Conservation (phyloP, 208 protist species). For the Balamuthia mandrillaris region DNA sequence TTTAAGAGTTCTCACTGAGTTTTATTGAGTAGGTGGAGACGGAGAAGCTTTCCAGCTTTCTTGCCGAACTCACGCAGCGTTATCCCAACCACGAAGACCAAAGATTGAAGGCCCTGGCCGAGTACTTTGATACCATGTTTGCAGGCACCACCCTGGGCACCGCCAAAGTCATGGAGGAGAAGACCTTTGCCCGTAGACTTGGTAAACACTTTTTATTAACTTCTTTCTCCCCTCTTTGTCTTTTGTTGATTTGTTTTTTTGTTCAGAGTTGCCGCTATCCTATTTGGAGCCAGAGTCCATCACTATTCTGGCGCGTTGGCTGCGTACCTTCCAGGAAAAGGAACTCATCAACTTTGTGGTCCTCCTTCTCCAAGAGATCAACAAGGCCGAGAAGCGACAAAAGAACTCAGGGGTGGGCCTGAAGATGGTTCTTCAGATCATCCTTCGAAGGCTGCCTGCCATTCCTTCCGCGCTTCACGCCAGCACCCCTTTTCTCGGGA, state of each 20-base stretch:
- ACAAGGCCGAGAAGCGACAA: neutral
- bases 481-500: neutral
- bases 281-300: neutral
- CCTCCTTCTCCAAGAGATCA: neutral
- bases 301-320: neutral
- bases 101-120: neutral
- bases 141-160: neutral
- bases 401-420: constrained; percentile 15
- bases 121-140: constrained; percentile 14
- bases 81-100: neutral
- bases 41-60: neutral
- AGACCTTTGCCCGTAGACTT: neutral
- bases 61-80: neutral
- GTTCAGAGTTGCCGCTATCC: neutral
- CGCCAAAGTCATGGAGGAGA: too few relatives aligned
- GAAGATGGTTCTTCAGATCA: neutral
- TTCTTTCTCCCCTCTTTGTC: neutral
- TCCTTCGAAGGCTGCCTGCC: neutral
- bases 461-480: neutral
- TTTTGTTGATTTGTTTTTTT: too few relatives aligned
- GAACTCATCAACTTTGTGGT: neutral
- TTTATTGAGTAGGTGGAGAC: neutral
- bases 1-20: neutral
- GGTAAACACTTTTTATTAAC: neutral
- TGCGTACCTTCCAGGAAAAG: neutral